Evolutionary conservation across 192 early-diverging fungal genomes (phyloP), one percentile per base, ranked within the genome.

Genomic region (Mortierella claussenii): DNA sequence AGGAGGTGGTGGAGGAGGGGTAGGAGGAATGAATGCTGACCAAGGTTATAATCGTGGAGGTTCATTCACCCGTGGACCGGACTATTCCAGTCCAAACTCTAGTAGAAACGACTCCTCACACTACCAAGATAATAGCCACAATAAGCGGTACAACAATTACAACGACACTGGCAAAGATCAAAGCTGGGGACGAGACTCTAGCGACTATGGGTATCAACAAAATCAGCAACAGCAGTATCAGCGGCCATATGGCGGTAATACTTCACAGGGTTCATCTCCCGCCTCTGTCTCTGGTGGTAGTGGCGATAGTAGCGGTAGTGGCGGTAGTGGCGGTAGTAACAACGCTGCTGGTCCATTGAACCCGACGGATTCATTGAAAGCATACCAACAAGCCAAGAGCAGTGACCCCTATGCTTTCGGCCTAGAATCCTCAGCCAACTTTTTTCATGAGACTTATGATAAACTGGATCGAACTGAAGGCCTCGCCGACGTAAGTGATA

Each of bases 381-480:
- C 69, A 1, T 61, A 69, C 12, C 68, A 68, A 18, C 46, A 55
- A 26, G 51, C 36, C 11, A 59, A 54, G 43, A 69, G 62, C 21
- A 65, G 63, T 12, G 63, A 65, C 26, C 53, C 63, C 1, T 52
- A 27, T 56, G 63, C 53, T 1, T 28, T 48, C 3, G 63, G 63
- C 1, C 12, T 65, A 8, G 28, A 27, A 33, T 65, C 63, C 26
- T 49, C 63, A 3, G 55, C 55, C 23, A 36, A 9, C 7, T 68
- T 51, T 28, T 68, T 68, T 24, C 54, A 52, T 6, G 47, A 68
- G 54, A 58, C 55, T 0, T 58, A 58, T 40, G 65, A 68, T n/a
- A 68, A 59, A 12, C 55, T 58, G 20, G 65, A 68, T 7, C 44
- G 54, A 9, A 49, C 46, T 32, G 36, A 24, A 34, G 55, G 65